A percentile compares a stretch with the other conserved stretches of the same genome.
phyloP scores from a whole-genome alignment of 2,329 filamentous ascomycete genomes.

The Aureobasidium sp. region DNA sequence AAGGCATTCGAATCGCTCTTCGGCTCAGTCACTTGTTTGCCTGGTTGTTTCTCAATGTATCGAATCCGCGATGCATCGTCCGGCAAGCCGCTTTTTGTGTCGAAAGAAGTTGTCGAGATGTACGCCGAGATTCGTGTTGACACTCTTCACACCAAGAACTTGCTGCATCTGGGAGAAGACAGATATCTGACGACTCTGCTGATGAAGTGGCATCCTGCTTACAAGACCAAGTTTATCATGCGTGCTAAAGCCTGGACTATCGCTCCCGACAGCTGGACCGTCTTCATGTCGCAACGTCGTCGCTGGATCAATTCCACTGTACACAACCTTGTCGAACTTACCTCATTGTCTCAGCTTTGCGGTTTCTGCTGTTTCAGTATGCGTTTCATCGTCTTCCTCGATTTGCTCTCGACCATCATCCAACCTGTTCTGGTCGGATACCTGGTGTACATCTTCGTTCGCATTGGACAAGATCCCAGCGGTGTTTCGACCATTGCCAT shows the following conservation, averaged over 20 bases:
- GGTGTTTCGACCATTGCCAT: conserved; percentile 79
- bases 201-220: conserved; percentile 83
- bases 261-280: conserved; percentile 84
- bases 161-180: conserved; percentile 94
- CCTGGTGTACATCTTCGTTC: conserved; percentile 79
- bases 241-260: conserved; percentile 93
- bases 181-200: conserved; percentile 92
- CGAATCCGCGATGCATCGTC: conserved; percentile 89
- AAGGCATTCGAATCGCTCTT: conserved; percentile 98
- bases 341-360: conserved; percentile 87
- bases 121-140: conserved; percentile 94
- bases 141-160: conserved; percentile 97
- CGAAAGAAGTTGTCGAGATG: conserved; percentile 77
- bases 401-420: conserved; percentile 83
- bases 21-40: conserved; percentile 92
- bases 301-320: conserved; percentile 99
- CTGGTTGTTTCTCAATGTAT: conserved; percentile 99
- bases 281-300: conserved; percentile 96
- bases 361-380: conserved; percentile 99
- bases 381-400: conserved; percentile 94
- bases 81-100: conserved; percentile 94
- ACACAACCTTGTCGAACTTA: conserved; percentile 93
- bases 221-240: conserved; percentile 98
- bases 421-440: conserved; percentile 89
- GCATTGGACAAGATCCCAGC: conserved; percentile 54